Evolutionary conservation across 2,329 filamentous ascomycete species (phyloP), one percentile per base, ranked within the genome.

Genomic region (Pyrenophora teres): DNA sequence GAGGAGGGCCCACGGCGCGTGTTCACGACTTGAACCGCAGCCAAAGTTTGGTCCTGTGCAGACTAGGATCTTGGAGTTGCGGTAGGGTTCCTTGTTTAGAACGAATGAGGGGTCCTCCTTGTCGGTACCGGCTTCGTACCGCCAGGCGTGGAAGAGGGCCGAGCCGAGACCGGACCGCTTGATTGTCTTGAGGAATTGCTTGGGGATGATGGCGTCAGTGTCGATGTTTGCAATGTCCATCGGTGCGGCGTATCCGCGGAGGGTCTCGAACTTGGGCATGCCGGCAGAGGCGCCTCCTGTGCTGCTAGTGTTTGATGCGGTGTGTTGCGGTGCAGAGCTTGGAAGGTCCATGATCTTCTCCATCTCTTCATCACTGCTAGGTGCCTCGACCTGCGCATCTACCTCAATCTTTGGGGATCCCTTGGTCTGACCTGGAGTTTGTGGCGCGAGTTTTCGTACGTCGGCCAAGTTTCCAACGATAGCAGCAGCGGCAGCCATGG

Each of bases 121-220:
- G 57, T 88, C 88, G 64, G 73, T 74, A 16, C 90, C 87, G 8
- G 84, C 76, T 18, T 68, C 61, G 77, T 86, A 96, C 47, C 94
- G 87, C 77, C 91, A 87, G 58, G 85, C 87, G 74, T 92, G 84
- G 82, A 99, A 99, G 45, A 96, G 85, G 33, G 93, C 93, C 19
- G 80, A 83, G 52, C 92, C 92, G 8, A 99, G 88, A 60, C 94
- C 94, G 1, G 93, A 96, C 52, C 94, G 90, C 83, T 97, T 97
- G 78, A 97, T 97, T 35, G 94, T 99, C 81, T 97, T 99, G 59
- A 99, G 84, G 80, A 97, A 99, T 74, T 99, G 94, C 78, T 99
- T 99, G 60, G 94, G 94, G 64, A 99, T 99, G 76, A 97, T 97
- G 70, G 93, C 93, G 69, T 99, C 94, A n/a, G 94, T 99, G 78